These are phyloP conservation scores for Ambrosia hybrid DNA, from an alignment of 140 eudicot species.

Conservation along the genomic window DNA sequence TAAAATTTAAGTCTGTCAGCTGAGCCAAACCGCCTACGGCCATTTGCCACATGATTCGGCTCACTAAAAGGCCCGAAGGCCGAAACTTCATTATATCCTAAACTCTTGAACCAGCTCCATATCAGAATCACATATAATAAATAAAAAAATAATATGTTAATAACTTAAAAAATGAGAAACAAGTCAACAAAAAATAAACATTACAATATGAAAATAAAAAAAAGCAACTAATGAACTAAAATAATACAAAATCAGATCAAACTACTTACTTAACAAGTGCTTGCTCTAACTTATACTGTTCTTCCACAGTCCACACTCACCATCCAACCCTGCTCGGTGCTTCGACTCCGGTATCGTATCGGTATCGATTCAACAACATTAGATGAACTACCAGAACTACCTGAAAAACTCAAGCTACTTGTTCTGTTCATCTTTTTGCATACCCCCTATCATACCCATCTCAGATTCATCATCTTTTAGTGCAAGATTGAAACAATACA, in stretches of 20 bases:
- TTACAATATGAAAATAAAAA: too few relatives aligned
- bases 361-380: slow-evolving; percentile 50
- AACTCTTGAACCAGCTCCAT: too few relatives aligned
- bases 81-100: too few relatives aligned
- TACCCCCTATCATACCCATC: slow-evolving; percentile 44
- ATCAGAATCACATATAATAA: neutral
- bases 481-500: slow-evolving; percentile 44
- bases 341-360: slow-evolving; percentile 40
- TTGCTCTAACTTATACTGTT: slow-evolving; percentile 77
- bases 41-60: too few relatives aligned
- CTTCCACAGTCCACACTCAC: slow-evolving; percentile 82
- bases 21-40: too few relatives aligned
- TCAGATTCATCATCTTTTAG: slow-evolving; percentile 40
- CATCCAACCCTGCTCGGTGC: slow-evolving; percentile 59
- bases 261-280: slow-evolving; percentile 68
- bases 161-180: neutral
- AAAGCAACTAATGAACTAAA: neutral
- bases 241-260: neutral
- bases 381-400: slow-evolving; percentile 42
- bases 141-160: neutral
- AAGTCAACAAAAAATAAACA: too few relatives aligned
- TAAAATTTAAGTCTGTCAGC: too few relatives aligned
- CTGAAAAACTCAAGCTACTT: slow-evolving; percentile 31
- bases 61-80: too few relatives aligned
- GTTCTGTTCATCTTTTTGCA: slow-evolving; percentile 26